phyloP scores from a whole-genome alignment of 2,329 filamentous ascomycete species.

The Orbilia oligospora region DNA sequence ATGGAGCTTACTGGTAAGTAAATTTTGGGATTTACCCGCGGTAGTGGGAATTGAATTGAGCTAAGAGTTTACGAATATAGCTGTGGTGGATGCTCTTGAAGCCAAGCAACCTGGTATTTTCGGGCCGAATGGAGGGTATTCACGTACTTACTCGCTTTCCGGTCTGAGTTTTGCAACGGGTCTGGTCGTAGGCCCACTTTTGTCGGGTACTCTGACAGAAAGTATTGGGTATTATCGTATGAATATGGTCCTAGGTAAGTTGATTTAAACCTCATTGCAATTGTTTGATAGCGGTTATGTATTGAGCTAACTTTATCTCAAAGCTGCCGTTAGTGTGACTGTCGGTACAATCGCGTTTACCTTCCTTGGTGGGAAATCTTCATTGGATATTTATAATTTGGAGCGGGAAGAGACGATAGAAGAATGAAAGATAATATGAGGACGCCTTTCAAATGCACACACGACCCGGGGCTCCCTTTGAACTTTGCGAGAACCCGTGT shows the following conservation, averaged over 20 bases:
- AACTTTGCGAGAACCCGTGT: too few species aligned
- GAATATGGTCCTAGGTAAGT: constrained; percentile 25
- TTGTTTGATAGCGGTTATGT: not conserved
- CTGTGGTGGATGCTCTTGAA: constrained; percentile 59
- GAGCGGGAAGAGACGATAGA: not conserved
- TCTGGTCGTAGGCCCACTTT: constrained; percentile 62
- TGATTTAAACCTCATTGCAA: not conserved
- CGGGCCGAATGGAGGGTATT: constrained; percentile 64
- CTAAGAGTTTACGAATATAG: constrained; percentile 4
- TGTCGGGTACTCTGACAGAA: constrained; percentile 26
- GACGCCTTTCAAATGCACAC: too few species aligned
- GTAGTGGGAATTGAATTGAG: not conserved
- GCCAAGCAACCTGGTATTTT: constrained; percentile 63
- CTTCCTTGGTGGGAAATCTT: constrained; percentile 16
- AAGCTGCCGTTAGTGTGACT: constrained; percentile 4
- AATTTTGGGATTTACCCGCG: too few species aligned
- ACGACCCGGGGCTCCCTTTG: too few species aligned
- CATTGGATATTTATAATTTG: not conserved
- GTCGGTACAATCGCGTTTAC: not conserved
- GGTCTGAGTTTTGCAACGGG: constrained; percentile 64
- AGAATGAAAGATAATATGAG: not conserved
- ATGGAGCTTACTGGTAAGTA: constrained; percentile 65
- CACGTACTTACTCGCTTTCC: constrained; percentile 63
- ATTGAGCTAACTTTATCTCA: not conserved
- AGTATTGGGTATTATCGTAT: constrained; percentile 19